Evolutionary conservation across 2,329 filamentous ascomycete genomes (phyloP).

Genomic region (Cladosporium austrohemisphaericum): DNA sequence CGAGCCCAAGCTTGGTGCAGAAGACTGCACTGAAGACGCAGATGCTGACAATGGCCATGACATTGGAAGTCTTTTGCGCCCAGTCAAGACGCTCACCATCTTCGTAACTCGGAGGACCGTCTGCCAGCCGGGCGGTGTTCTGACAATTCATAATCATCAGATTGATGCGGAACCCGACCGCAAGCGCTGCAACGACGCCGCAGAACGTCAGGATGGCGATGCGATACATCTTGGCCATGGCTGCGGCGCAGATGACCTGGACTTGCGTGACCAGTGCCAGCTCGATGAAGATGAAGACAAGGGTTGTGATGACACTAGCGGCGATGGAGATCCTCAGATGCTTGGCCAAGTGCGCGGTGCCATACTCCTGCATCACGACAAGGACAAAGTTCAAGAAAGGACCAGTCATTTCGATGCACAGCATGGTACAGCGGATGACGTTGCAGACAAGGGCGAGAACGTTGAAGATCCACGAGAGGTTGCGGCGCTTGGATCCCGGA

Average conservation of each 20-base stretch:
- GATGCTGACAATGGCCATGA: slow-evolving; percentile 54
- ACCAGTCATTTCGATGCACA: slow-evolving; percentile 58
- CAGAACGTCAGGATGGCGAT: slow-evolving; percentile 47
- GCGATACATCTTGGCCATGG: slow-evolving; percentile 40
- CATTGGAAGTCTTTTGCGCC: slow-evolving; percentile 37
- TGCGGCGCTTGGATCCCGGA: slow-evolving; percentile 59
- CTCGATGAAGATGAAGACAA: slow-evolving; percentile 56
- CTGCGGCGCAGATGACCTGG: slow-evolving; percentile 57
- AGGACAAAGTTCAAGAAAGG: slow-evolving; percentile 55
- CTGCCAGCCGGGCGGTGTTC: slow-evolving; percentile 17
- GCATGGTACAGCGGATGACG: slow-evolving; percentile 56
- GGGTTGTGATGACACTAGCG: slow-evolving; percentile 46
- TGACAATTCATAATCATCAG: slow-evolving; percentile 47
- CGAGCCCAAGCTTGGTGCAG: slow-evolving; percentile 56
- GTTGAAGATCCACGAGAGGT: slow-evolving; percentile 65
- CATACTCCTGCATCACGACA: slow-evolving; percentile 15
- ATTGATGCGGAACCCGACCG: slow-evolving; percentile 53
- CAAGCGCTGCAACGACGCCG: slow-evolving; percentile 46
- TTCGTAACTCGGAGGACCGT: neutral
- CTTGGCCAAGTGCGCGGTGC: slow-evolving; percentile 16
- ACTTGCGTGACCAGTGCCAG: slow-evolving; percentile 61
- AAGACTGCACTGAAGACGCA: slow-evolving; percentile 62
- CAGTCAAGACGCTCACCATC: neutral
- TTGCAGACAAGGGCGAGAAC: slow-evolving; percentile 57
- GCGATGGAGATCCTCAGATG: slow-evolving; percentile 39